These are phyloP conservation scores for Euclidium syriacum DNA, from an alignment of 345 rosid species.

Conservation along the genomic window DNA sequence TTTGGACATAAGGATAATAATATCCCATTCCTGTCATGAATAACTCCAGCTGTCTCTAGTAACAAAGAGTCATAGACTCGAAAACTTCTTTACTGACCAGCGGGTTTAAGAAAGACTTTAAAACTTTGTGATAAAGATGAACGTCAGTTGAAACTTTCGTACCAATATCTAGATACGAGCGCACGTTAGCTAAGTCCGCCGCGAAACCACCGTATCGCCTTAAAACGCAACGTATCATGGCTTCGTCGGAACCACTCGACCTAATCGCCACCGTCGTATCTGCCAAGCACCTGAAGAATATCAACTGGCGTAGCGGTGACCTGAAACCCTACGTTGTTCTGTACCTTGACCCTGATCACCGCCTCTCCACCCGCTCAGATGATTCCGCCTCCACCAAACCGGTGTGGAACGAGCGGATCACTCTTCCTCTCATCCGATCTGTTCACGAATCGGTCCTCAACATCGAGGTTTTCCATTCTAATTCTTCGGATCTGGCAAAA, in stretches of 20 bases:
- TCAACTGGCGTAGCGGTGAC: constrained; percentile 63
- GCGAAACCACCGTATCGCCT: constrained; percentile 19
- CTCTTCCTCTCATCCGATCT: constrained; percentile 41
- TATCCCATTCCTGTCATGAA: neutral
- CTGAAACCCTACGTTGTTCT: constrained; percentile 51
- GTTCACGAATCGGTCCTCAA: constrained; percentile 44
- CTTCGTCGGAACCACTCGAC: constrained; percentile 34
- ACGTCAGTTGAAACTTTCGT: neutral
- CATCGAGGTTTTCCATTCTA: constrained; percentile 48
- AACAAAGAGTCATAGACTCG: neutral
- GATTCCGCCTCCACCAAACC: constrained; percentile 41
- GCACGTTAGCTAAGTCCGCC: constrained; percentile 30
- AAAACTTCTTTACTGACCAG: neutral
- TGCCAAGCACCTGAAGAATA: constrained; percentile 58
- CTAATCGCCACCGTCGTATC: constrained; percentile 40
- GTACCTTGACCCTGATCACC: constrained; percentile 41
- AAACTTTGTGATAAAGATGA: neutral
- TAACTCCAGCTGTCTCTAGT: constrained; percentile 5
- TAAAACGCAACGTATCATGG: constrained; percentile 31
- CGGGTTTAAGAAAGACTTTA: neutral
- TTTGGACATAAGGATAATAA: constrained; percentile 6
- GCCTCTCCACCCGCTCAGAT: constrained; percentile 48
- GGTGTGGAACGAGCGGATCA: constrained; percentile 53
- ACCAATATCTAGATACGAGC: constrained; percentile 15
- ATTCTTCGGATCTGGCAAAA: constrained; percentile 44